A percentile compares a stretch with the other conserved stretches of the same genome.
These are phyloP conservation scores for Termitomyces sp. DNA, from an alignment of 768 basidiomycete species.

Conservation along the genomic window DNA sequence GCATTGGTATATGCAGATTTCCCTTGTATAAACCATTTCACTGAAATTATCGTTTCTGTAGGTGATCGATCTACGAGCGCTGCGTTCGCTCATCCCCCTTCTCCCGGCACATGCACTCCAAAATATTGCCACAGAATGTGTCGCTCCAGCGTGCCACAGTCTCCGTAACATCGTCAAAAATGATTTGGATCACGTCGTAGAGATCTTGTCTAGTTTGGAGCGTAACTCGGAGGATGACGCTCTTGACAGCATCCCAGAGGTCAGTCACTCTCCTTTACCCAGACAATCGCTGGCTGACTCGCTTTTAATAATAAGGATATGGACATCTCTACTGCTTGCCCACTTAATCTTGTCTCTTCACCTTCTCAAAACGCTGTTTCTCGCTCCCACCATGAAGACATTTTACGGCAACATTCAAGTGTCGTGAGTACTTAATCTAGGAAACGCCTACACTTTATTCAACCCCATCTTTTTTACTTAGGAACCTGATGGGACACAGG, in stretches of 20 bases:
- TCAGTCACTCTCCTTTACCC: not conserved
- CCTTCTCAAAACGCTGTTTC: not conserved
- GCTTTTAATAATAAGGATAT: not conserved
- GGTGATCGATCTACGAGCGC: slow-evolving; percentile 4
- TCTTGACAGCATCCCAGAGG: not conserved
- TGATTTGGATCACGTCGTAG: not conserved
- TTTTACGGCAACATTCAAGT: not conserved
- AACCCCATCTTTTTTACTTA: not conserved
- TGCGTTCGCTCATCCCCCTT: not conserved
- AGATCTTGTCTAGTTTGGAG: not conserved
- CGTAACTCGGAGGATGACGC: not conserved
- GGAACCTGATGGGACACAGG: not conserved
- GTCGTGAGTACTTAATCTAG: not conserved
- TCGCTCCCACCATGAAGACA: not conserved
- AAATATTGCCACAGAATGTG: not conserved
- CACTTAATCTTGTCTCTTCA: slow-evolving; percentile 4
- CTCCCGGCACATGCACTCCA: not conserved
- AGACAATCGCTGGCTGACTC: not conserved
- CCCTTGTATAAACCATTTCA: not conserved
- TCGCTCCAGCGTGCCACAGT: not conserved
- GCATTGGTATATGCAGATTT: not conserved
- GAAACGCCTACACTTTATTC: not conserved
- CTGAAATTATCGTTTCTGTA: not conserved
- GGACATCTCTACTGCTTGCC: not conserved
- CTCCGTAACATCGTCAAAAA: not conserved